Evolutionary conservation across 1,284 basidiomycete genomes (phyloP), one percentile per base, ranked within the genome.

Genomic region (Cryptococcus sp.): DNA sequence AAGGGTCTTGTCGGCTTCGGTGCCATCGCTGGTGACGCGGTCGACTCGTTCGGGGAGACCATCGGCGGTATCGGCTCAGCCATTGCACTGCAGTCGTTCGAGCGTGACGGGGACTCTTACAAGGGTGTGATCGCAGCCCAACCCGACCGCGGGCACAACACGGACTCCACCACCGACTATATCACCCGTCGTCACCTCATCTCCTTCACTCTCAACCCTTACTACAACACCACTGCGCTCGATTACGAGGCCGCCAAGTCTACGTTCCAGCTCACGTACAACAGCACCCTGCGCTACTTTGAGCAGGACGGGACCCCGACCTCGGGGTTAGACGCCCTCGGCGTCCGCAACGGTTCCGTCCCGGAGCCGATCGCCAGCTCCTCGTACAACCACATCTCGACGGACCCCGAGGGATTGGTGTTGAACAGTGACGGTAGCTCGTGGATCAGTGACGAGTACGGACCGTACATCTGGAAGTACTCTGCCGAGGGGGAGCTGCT

Each of bases 361-460:
- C 43, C 55, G 15, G 40, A 58, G 35, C 63, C 66, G 16, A 56
- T 65, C 55, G 16, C 73, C 51, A 50, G 79, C 47, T 62, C 59
- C 15, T 62, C 68, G 11, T 77, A 82, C 60, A 74, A 80, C 39
- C 83, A 80, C 56, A 71, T 87, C 42, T 78, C 79, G 0, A 63
- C 86, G 15, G 86, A 88, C 64, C 74, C 79, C 0, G 86, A 88
- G 65, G 86, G 85, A 2, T 69, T 87, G 3, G 82, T 83, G 1
- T 71, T 82, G 3, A 82, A 83, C 61, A 65, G 72, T 0, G 85
- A 87, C 66, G 85, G 84, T 63, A 83, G 82, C 1, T 83, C 80
- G 68, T 86, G 83, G 82, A 76, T 82, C 23, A 83, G 82, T 56
- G 85, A 87, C 63, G 84, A 87, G 73, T 87, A 87, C 68, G 85